A percentile compares a stretch with the other conserved stretches of the same genome.
Evolutionary conservation across 805 yeast species (phyloP).

Genomic region (Helenozyma baotianmanensis): DNA sequence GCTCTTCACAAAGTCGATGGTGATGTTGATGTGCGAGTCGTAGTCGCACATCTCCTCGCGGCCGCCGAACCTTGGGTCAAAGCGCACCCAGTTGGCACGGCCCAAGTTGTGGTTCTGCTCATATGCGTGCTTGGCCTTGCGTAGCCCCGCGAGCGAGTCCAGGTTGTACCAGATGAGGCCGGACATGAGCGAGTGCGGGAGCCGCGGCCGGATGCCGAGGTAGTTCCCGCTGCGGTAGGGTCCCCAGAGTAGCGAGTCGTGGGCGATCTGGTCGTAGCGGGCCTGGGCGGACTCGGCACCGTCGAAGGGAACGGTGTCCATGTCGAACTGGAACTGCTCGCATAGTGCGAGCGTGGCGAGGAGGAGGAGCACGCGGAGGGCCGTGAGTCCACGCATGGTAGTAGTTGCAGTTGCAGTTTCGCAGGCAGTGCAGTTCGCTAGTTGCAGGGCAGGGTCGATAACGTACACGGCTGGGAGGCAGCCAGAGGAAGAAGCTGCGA

Average conservation of each 20-base stretch:
- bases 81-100: constrained; percentile 80
- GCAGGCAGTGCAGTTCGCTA: too few relatives aligned
- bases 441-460: too few relatives aligned
- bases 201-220: constrained; percentile 77
- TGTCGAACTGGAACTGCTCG: constrained; percentile 10
- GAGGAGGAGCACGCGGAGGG: too few relatives aligned
- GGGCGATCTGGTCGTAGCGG: constrained; percentile 13
- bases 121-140: constrained; percentile 65
- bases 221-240: constrained; percentile 87
- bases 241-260: constrained; percentile 62
- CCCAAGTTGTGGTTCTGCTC: constrained; percentile 67
- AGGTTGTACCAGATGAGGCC: constrained; percentile 89
- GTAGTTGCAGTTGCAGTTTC: too few relatives aligned
- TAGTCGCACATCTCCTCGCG: constrained; percentile 66
- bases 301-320: constrained; percentile 5
- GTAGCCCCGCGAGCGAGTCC: constrained; percentile 50
- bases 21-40: constrained; percentile 56
- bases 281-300: constrained; percentile 6
- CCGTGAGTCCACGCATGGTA: too few relatives aligned
- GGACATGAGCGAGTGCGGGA: constrained; percentile 68
- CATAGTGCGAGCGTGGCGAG: too few relatives aligned
- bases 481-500: too few relatives aligned
- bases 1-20: constrained; percentile 72
- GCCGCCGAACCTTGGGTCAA: constrained; percentile 89
- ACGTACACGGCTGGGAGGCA: too few relatives aligned